Evolutionary conservation across 371 early-diverging fungal genomes (phyloP).

Genomic region (Mucor velutinosus): DNA sequence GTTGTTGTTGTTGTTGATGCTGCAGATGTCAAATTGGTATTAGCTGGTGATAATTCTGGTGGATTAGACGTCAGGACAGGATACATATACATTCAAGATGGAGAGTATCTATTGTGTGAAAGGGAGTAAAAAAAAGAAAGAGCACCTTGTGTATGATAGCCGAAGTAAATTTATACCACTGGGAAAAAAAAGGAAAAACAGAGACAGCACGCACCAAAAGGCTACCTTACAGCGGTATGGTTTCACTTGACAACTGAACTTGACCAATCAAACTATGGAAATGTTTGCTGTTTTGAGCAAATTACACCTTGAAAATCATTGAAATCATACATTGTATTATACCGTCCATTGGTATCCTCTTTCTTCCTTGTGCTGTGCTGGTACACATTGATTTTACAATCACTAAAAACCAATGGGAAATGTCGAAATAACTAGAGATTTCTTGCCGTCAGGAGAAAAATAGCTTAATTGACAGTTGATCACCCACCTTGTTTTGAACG

Average conservation of each 20-base stretch:
- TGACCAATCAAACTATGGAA: not conserved
- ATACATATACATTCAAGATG: conserved; percentile 10
- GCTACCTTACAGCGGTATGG: conserved; percentile 1
- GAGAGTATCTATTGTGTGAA: not conserved
- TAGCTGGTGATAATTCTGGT: not conserved
- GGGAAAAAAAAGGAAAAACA: not conserved
- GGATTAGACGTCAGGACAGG: not conserved
- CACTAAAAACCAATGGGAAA: not conserved
- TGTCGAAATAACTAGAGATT: not conserved
- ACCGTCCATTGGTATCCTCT: not conserved
- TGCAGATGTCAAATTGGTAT: conserved; percentile 1
- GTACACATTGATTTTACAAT: not conserved
- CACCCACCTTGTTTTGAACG: not conserved
- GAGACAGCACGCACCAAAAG: not conserved
- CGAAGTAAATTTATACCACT: not conserved
- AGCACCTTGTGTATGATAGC: not conserved
- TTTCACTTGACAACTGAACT: conserved; percentile 2
- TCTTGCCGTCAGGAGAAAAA: not conserved
- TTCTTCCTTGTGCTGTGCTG: not conserved
- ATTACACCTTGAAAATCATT: too few species aligned
- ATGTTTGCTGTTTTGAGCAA: not conserved
- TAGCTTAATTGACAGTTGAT: conserved; percentile 1
- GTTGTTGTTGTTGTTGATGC: not conserved
- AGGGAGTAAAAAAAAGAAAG: conserved; percentile 5
- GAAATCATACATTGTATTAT: not conserved